phyloP scores from a whole-genome alignment of 257 asterid genomes.

The Asclepias syriaca region DNA sequence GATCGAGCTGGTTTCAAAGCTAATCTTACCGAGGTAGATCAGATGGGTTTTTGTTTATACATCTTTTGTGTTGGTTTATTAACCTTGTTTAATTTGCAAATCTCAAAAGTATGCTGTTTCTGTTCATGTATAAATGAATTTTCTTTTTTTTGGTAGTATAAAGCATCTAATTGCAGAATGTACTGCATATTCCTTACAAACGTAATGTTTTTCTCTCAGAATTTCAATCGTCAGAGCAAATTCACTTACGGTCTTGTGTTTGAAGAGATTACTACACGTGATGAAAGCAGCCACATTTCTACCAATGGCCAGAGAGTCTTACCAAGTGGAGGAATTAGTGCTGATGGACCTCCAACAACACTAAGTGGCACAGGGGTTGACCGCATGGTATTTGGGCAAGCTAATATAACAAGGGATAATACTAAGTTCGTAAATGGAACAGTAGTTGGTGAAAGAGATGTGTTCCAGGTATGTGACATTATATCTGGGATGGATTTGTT shows the following conservation, averaged over 20 bases:
- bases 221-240: slow-evolving; percentile 92
- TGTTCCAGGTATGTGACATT: slow-evolving; percentile 63
- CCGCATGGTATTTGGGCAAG: slow-evolving; percentile 84
- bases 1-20: slow-evolving; percentile 94
- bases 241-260: slow-evolving; percentile 91
- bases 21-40: slow-evolving; percentile 75
- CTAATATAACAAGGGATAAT: slow-evolving; percentile 93
- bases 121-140: neutral
- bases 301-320: slow-evolving; percentile 86
- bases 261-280: slow-evolving; percentile 98
- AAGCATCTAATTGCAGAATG: neutral
- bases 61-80: neutral
- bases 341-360: slow-evolving; percentile 99
- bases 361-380: slow-evolving; percentile 98
- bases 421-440: slow-evolving; percentile 90
- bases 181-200: slow-evolving; percentile 1
- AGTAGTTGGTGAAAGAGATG: slow-evolving; percentile 90
- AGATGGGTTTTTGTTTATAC: neutral
- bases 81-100: neutral
- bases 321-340: slow-evolving; percentile 95
- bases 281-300: slow-evolving; percentile 89
- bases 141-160: neutral
- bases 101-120: neutral
- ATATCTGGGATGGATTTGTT: neutral
- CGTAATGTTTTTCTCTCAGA: slow-evolving; percentile 40